These are phyloP conservation scores for Xerocomellus amylosporus DNA, from an alignment of 768 basidiomycete species.

Conservation along the genomic window DNA sequence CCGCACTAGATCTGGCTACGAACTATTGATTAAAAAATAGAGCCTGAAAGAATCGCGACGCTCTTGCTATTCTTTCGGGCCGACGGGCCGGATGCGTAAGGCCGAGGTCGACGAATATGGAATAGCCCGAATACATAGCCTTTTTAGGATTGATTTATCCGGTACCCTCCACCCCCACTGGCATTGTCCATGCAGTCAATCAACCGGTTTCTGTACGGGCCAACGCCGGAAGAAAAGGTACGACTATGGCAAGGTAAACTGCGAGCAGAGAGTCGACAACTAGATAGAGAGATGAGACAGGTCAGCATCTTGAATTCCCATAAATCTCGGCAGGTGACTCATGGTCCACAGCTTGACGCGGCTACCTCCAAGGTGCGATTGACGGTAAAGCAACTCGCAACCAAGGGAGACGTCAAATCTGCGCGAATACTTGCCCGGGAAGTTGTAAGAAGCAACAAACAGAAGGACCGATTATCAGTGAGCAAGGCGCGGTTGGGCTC, in stretches of 20 bases:
- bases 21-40: too few relatives aligned
- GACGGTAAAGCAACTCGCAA: conserved; percentile 84
- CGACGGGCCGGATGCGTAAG: background rate
- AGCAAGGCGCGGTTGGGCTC: conserved; percentile 92
- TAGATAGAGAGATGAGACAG: conserved; percentile 96
- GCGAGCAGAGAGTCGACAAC: conserved; percentile 70
- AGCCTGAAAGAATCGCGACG: too few relatives aligned
- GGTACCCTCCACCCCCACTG: conserved; percentile 1
- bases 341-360: conserved; percentile 61
- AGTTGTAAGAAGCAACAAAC: conserved; percentile 92
- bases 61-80: too few relatives aligned
- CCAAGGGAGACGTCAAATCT: conserved; percentile 88
- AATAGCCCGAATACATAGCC: background rate
- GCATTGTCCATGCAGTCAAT: conserved; percentile 72
- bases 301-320: conserved; percentile 45
- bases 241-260: conserved; percentile 89
- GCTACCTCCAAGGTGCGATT: conserved; percentile 76
- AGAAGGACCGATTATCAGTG: conserved; percentile 88
- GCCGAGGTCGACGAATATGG: conserved; percentile 10
- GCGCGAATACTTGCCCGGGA: conserved; percentile 91
- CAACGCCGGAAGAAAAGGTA: conserved; percentile 92
- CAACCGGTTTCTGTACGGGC: conserved; percentile 93
- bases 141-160: conserved; percentile 12
- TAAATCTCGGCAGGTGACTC: conserved; percentile 11
- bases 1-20: too few relatives aligned